Percentiles rank a stretch among this genome's conserved stretches.
Conservation (phyloP, 495 filamentous ascomycete species). For the Xylaria sp. region DNA sequence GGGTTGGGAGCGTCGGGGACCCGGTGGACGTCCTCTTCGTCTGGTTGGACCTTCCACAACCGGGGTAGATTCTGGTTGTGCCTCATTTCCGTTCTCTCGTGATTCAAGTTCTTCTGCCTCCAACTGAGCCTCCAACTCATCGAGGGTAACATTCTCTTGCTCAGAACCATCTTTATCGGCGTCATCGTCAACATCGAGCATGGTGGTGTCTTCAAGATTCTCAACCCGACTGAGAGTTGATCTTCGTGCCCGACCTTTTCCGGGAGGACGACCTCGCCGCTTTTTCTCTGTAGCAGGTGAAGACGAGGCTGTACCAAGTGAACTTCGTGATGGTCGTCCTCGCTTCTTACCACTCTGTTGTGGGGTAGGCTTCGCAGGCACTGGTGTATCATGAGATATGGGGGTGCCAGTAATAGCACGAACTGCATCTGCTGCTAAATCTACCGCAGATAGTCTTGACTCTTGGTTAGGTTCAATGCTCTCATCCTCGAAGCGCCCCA, state of each 20-base stretch:
- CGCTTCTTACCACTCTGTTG: slow-evolving; percentile 30
- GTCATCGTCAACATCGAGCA: slow-evolving; percentile 21
- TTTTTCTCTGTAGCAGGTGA: slow-evolving; percentile 30
- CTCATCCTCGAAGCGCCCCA: slow-evolving; percentile 26
- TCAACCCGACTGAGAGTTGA: slow-evolving; percentile 31
- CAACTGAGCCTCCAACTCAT: slow-evolving; percentile 40
- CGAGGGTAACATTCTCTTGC: slow-evolving; percentile 31
- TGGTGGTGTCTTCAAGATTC: slow-evolving; percentile 28
- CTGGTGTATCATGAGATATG: not conserved
- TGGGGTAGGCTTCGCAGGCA: slow-evolving; percentile 3
- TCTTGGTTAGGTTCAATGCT: slow-evolving; percentile 27
- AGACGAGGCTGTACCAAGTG: slow-evolving; percentile 27
- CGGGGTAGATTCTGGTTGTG: slow-evolving; percentile 19
- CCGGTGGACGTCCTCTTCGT: slow-evolving; percentile 23
- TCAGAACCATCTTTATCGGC: slow-evolving; percentile 22
- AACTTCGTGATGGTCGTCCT: slow-evolving; percentile 38
- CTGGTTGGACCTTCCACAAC: not conserved
- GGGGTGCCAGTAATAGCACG: slow-evolving; percentile 30
- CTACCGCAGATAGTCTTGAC: slow-evolving; percentile 41
- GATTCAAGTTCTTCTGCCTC: slow-evolving; percentile 30
- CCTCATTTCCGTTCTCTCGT: slow-evolving; percentile 17
- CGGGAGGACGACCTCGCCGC: slow-evolving; percentile 38
- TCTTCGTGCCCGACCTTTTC: slow-evolving; percentile 32
- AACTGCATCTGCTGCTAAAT: slow-evolving; percentile 47
- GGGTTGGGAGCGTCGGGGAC: slow-evolving; percentile 16